Evolutionary conservation across 2,329 filamentous ascomycete genomes (phyloP).

Genomic region (Cladophialophora psammophila): DNA sequence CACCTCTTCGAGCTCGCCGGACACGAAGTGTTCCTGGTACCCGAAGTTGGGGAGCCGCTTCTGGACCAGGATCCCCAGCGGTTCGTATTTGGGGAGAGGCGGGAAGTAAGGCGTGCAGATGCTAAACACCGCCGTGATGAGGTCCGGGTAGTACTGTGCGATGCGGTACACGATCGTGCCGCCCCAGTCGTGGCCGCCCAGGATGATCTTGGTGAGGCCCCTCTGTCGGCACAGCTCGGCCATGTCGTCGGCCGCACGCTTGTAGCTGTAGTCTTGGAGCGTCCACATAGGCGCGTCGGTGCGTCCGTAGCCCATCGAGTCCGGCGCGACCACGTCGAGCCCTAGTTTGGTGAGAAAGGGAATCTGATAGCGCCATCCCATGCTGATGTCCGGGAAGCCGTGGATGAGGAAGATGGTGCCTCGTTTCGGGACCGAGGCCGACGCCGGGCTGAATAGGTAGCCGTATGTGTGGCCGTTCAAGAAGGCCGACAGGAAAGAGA

Average conservation of each 20-base stretch:
- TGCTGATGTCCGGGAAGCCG: slow-evolving; percentile 82
- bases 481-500: slow-evolving; percentile 67
- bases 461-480: slow-evolving; percentile 76
- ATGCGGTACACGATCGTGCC: slow-evolving; percentile 78
- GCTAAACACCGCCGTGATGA: slow-evolving; percentile 77
- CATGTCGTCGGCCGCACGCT: slow-evolving; percentile 76
- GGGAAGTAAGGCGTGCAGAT: slow-evolving; percentile 78
- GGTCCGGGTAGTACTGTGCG: slow-evolving; percentile 73
- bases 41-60: slow-evolving; percentile 70
- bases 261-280: slow-evolving; percentile 70
- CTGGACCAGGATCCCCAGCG: slow-evolving; percentile 67
- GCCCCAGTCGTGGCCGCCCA: slow-evolving; percentile 94
- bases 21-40: slow-evolving; percentile 84
- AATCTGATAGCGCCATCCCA: slow-evolving; percentile 91
- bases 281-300: slow-evolving; percentile 67
- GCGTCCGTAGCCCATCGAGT: slow-evolving; percentile 85
- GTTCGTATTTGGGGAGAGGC: slow-evolving; percentile 61
- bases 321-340: slow-evolving; percentile 80
- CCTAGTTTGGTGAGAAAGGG: slow-evolving; percentile 75
- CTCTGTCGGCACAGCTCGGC: slow-evolving; percentile 71
- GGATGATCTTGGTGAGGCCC: slow-evolving; percentile 67
- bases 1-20: slow-evolving; percentile 68
- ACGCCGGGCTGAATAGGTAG: slow-evolving; percentile 62
- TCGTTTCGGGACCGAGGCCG: slow-evolving; percentile 49
- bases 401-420: slow-evolving; percentile 69